Percentiles rank a stretch among this genome's conserved stretches.
Conservation (phyloP, 805 yeast species). For the Jamesozyma rosinii region DNA sequence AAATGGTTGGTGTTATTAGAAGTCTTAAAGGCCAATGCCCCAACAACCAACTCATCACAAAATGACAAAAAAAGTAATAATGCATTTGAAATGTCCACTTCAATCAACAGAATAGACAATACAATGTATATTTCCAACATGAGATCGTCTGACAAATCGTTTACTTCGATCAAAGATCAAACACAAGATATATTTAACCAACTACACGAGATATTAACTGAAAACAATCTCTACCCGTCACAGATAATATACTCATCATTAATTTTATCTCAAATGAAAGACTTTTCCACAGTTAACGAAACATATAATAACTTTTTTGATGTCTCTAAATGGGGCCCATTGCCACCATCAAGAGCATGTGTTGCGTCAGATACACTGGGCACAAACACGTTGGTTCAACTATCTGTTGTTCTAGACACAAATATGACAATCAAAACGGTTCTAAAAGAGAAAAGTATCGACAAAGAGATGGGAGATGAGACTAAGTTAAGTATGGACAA, state of each 20-base stretch:
- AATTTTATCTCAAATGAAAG: conserved; percentile 51
- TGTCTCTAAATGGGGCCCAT: conserved; percentile 32
- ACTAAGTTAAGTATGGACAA: conserved; percentile 29
- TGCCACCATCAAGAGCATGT: conserved; percentile 88
- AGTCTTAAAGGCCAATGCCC: background rate
- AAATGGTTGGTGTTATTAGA: conserved; percentile 19
- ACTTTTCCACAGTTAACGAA: conserved; percentile 53
- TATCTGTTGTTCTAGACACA: conserved; percentile 50
- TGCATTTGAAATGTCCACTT: background rate
- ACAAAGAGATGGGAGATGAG: background rate
- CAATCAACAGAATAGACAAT: conserved; percentile 17
- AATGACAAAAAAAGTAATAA: background rate
- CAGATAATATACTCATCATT: conserved; percentile 54
- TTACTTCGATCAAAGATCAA: conserved; percentile 35
- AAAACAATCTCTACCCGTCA: conserved; percentile 31
- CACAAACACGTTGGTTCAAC: conserved; percentile 27
- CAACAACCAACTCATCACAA: background rate
- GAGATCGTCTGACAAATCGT: conserved; percentile 19
- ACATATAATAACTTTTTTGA: conserved; percentile 51
- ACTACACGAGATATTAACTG: conserved; percentile 30
- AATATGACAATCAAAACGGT: background rate
- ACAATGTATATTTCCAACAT: conserved; percentile 40
- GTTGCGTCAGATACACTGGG: conserved; percentile 48
- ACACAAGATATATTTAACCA: conserved; percentile 40
- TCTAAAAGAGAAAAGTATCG: background rate